Evolutionary conservation across 106 monocot species (phyloP).

Genomic region (Dendrobium huoshanense): DNA sequence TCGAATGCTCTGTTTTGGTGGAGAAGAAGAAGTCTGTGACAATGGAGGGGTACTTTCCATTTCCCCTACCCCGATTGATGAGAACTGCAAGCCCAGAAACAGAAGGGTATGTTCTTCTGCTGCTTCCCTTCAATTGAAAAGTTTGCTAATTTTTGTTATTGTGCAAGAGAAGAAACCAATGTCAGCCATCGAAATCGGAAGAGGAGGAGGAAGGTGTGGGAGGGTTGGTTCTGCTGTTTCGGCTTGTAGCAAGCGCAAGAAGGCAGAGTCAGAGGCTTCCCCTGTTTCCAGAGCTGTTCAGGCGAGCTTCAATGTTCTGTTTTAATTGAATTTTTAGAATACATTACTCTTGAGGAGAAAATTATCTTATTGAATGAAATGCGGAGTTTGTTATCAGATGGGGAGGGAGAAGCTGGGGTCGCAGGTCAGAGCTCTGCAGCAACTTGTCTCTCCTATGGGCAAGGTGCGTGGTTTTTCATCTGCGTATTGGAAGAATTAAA

Average conservation of each 20-base stretch:
- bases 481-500: not conserved
- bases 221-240: not conserved
- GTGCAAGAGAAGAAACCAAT: not conserved
- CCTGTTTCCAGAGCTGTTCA: not conserved
- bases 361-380: not conserved
- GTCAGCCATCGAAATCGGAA: not conserved
- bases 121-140: not conserved
- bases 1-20: not conserved
- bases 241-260: not conserved
- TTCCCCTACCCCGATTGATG: not conserved
- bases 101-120: not conserved
- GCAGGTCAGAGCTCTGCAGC: conserved; percentile 3
- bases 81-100: not conserved
- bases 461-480: not conserved
- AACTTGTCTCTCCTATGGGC: conserved; percentile 5
- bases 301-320: not conserved
- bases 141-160: not conserved
- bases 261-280: not conserved
- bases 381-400: not conserved
- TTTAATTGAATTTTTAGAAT: not conserved
- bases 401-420: conserved; percentile 1
- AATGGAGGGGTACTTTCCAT: not conserved
- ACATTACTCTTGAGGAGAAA: not conserved
- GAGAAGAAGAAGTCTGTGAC: not conserved
- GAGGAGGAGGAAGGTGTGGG: not conserved